Conservation (phyloP, 2,329 filamentous ascomycete species). For the Epichloe hybrida region DNA sequence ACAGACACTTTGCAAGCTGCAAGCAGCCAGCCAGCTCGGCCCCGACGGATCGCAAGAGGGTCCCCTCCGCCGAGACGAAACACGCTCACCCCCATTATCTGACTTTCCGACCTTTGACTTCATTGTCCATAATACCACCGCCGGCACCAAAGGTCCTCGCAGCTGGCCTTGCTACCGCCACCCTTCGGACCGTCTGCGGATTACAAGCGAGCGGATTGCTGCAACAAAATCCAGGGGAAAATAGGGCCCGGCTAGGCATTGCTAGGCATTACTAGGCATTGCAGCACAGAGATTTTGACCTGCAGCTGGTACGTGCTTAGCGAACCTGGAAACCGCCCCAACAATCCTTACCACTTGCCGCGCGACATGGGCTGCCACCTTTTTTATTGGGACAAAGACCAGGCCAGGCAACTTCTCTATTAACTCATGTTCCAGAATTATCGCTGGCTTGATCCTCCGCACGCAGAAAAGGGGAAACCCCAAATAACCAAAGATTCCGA, state of each 20-base stretch:
- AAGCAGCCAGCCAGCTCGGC: neutral
- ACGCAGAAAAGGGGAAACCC: neutral
- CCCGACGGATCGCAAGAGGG: slow-evolving; percentile 4
- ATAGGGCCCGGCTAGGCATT: neutral
- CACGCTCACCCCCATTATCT: neutral
- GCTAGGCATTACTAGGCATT: neutral
- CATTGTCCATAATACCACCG: neutral
- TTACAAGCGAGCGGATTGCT: neutral
- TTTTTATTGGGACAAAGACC: neutral
- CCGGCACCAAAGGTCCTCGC: neutral
- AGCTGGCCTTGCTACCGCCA: neutral
- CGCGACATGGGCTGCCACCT: slow-evolving; percentile 1
- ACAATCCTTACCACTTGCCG: slow-evolving; percentile 1
- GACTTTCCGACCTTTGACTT: neutral
- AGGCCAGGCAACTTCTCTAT: neutral
- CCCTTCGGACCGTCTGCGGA: neutral
- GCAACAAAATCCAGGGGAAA: neutral
- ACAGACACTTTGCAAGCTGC: too few relatives aligned
- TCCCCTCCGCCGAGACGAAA: slow-evolving; percentile 1
- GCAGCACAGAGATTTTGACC: neutral
- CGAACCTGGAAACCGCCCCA: slow-evolving; percentile 1
- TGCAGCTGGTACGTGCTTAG: slow-evolving; percentile 4
- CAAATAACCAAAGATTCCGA: neutral
- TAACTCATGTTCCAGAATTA: slow-evolving; percentile 2
- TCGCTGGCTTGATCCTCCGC: neutral